A percentile compares a stretch with the other conserved stretches of the same genome.
These are phyloP conservation scores for Cladochytrium replicatum DNA, from an alignment of 192 early-diverging fungal genomes.

Conservation along the genomic window DNA sequence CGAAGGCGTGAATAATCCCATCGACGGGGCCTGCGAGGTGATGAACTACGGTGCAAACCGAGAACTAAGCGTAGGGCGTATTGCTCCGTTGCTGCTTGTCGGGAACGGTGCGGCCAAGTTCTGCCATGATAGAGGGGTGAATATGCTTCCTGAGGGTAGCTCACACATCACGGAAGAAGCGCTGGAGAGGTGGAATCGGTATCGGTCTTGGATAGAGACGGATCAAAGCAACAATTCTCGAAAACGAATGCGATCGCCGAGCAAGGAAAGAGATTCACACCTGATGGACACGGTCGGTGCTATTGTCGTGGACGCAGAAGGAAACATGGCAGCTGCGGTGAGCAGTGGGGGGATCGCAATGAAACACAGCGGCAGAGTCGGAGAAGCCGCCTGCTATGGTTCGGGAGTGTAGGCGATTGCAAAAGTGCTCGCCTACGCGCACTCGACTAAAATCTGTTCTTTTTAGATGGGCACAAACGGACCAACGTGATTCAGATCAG, in stretches of 20 bases:
- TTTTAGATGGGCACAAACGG: conserved; percentile 13
- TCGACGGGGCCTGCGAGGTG: too few relatives aligned
- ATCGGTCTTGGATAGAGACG: not conserved
- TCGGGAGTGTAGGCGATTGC: conserved; percentile 78
- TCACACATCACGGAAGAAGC: conserved; percentile 1
- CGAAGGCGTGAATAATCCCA: conserved; percentile 29
- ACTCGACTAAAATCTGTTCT: not conserved
- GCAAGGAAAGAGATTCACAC: not conserved
- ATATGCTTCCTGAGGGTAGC: too few relatives aligned
- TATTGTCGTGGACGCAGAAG: conserved; percentile 56
- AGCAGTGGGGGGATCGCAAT: conserved; percentile 81
- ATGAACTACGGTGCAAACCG: conserved; percentile 35
- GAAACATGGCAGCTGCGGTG: conserved; percentile 61
- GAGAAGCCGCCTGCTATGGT: conserved; percentile 80
- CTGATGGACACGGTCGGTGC: conserved; percentile 79
- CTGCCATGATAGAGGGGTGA: not conserved
- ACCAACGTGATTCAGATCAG: too few relatives aligned
- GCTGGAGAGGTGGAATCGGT: too few relatives aligned
- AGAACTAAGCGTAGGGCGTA: conserved; percentile 33
- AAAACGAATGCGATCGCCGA: too few relatives aligned
- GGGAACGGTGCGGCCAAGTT: conserved; percentile 41
- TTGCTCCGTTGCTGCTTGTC: conserved; percentile 43
- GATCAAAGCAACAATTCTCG: too few relatives aligned
- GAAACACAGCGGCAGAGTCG: conserved; percentile 72
- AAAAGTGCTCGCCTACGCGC: conserved; percentile 20